These are phyloP conservation scores for Corniculantispora saksenae DNA, from an alignment of 2,329 filamentous ascomycete species.

Conservation along the genomic window DNA sequence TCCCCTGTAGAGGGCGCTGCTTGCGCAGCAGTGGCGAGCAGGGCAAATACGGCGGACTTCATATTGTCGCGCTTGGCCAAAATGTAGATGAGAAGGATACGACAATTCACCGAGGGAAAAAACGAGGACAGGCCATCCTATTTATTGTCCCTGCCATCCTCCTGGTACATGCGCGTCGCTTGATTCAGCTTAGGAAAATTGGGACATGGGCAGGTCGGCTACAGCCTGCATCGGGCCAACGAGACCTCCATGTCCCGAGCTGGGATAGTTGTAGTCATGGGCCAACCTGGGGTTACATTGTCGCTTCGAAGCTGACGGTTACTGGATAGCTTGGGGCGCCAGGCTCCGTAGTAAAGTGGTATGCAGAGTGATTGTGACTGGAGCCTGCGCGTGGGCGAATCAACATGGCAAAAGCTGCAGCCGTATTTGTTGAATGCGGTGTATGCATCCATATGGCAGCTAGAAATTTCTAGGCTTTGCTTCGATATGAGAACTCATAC, in stretches of 20 bases:
- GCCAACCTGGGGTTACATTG: slow-evolving; percentile 14
- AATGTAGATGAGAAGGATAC: not conserved
- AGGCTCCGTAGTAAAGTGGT: slow-evolving; percentile 3
- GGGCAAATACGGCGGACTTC: slow-evolving; percentile 6
- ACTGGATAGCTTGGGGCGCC: not conserved
- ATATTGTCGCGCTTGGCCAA: not conserved
- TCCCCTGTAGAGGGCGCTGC: slow-evolving; percentile 6
- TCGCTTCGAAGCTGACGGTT: not conserved
- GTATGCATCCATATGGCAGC: not conserved
- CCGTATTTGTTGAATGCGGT: not conserved
- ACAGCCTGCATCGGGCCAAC: not conserved
- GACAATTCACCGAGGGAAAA: not conserved
- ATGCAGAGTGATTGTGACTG: slow-evolving; percentile 8
- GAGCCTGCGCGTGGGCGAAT: not conserved
- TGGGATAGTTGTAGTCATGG: not conserved
- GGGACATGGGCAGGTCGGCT: not conserved
- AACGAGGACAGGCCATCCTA: not conserved
- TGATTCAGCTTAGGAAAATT: not conserved
- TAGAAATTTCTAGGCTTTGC: not conserved
- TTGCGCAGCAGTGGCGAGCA: not conserved
- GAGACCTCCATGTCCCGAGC: not conserved
- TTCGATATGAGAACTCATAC: not conserved
- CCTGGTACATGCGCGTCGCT: slow-evolving; percentile 3
- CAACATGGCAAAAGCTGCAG: not conserved
- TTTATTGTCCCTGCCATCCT: not conserved